Base-by-base conservation (phyloP, 192 early-diverging fungal species). In the Coemansia sp. region DNA sequence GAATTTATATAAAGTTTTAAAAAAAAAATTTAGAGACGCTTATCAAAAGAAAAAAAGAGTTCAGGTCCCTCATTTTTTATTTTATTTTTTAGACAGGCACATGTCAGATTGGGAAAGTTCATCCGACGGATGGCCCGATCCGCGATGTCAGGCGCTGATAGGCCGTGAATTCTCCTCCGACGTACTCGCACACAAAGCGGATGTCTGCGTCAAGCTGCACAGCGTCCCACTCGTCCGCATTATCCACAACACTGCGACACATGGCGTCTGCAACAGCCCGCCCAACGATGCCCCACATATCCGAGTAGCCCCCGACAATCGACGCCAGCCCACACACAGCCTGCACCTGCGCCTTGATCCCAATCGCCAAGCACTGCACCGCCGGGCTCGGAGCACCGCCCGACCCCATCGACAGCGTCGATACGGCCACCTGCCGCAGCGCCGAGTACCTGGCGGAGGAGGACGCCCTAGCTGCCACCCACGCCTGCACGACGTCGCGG, bases 401-500 rank as follows among this genome's bases (percentile, higher is more conserved):
- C 29, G 61, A 31, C n/a, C 3, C 39, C 17, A 16, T 11, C 31
- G n/a, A 11, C 21, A 5, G 51, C 35, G 54, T 29, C 4, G 72
- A 48, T 10, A 21, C 59, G 4, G 70, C 66, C 19, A 80, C 46
- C 31, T 70, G 73, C 2, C 74, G 78, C 74, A 81, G 63, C 27
- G 73, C 67, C 11, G 70, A 19, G 37, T 73, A 73, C 0, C 78
- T 63, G 9, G 63, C 21, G 2, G 66, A 0, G 14, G 14, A 17
- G 17, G 33, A 14, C 33, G 27, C 36, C n/a, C 19, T 24, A 31
- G 63, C 37, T 35, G 40, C 63, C 3, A 17, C 39, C 79, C 79
- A 81, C 2, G 79, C 79, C 7, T 41, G 35, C 6, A 81, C 70
- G 8, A 81, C 65, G 57, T 81, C 70, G 34, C 68, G 67, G 17